phyloP scores from a whole-genome alignment of 495 filamentous ascomycete species.

The Lasiosphaeria ovina region DNA sequence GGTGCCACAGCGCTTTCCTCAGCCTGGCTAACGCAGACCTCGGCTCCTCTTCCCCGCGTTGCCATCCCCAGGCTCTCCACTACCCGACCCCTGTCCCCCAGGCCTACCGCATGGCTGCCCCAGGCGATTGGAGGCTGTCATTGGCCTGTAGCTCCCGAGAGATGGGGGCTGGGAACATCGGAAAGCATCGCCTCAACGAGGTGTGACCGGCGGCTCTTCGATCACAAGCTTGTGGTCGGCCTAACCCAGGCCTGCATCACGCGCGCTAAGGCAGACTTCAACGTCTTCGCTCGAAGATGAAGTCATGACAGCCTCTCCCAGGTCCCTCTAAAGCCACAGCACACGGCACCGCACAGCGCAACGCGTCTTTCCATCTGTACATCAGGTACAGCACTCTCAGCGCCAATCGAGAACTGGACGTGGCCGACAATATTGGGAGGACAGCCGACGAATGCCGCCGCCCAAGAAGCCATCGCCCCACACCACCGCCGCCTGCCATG shows the following conservation, averaged over 20 bases:
- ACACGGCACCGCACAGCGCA: background rate
- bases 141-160: background rate
- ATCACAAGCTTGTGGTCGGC: background rate
- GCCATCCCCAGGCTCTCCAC: background rate
- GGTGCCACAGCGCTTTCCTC: slow-evolving; percentile 1
- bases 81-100: background rate
- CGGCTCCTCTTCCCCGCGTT: slow-evolving; percentile 18
- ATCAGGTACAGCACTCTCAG: too few species aligned
- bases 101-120: background rate
- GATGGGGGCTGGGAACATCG: background rate
- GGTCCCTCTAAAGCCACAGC: background rate
- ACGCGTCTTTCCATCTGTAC: too few species aligned
- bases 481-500: slow-evolving; percentile 24
- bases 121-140: background rate
- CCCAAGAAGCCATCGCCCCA: background rate
- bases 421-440: too few species aligned
- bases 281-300: background rate
- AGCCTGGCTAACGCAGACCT: too few species aligned
- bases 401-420: too few species aligned
- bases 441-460: background rate
- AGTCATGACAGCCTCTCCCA: background rate
- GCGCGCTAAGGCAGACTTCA: too few species aligned
- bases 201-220: background rate
- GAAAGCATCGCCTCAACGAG: slow-evolving; percentile 2
- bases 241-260: background rate